phyloP scores from a whole-genome alignment of 2,329 filamentous ascomycete genomes.

The Epichloe aotearoae region DNA sequence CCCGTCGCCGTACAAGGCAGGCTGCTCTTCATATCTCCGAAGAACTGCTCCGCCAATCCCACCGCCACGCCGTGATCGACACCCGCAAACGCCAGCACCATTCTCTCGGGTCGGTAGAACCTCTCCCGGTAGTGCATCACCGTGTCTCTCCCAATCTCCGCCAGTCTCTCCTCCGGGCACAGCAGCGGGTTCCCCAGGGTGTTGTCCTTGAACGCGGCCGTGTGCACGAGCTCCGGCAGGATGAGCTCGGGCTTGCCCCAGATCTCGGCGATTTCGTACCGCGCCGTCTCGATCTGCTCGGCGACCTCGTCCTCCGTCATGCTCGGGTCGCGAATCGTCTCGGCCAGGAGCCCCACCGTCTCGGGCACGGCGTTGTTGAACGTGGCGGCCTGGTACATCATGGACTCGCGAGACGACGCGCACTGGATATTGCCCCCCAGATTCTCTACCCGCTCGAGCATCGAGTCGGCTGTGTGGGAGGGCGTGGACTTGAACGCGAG shows the following conservation, averaged over 20 bases:
- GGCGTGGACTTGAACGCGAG: slow-evolving; percentile 87
- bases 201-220: slow-evolving; percentile 91
- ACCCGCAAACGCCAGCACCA: slow-evolving; percentile 90
- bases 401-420: slow-evolving; percentile 81
- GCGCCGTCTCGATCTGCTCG: slow-evolving; percentile 78
- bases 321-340: slow-evolving; percentile 77
- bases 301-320: slow-evolving; percentile 79
- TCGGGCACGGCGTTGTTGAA: slow-evolving; percentile 87
- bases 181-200: slow-evolving; percentile 87
- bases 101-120: slow-evolving; percentile 81
- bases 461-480: slow-evolving; percentile 59
- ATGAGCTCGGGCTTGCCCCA: slow-evolving; percentile 97
- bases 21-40: slow-evolving; percentile 68
- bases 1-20: slow-evolving; percentile 26
- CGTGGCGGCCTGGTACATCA: slow-evolving; percentile 98
- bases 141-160: slow-evolving; percentile 57
- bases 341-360: slow-evolving; percentile 73
- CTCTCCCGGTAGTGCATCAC: slow-evolving; percentile 67
- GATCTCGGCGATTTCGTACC: slow-evolving; percentile 94
- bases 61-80: slow-evolving; percentile 74
- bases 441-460: slow-evolving; percentile 77
- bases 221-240: slow-evolving; percentile 86
- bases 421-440: slow-evolving; percentile 98
- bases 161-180: slow-evolving; percentile 74
- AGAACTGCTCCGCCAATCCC: slow-evolving; percentile 66